Percentiles rank a stretch among this genome's conserved stretches.
phyloP scores from a whole-genome alignment of 305 asterid species.

The Solanum hybrid region DNA sequence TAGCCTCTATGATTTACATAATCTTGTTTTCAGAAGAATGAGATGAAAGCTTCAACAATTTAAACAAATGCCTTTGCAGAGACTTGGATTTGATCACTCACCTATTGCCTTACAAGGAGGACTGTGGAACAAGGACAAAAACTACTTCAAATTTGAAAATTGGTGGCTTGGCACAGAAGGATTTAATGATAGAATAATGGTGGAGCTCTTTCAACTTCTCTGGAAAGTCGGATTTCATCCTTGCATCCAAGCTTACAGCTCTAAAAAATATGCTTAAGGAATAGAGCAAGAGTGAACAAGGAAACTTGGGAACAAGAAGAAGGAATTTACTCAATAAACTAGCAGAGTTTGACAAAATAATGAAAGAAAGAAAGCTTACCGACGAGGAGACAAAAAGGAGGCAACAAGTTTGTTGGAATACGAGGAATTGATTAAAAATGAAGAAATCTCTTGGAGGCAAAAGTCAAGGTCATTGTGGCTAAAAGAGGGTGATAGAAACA shows the following conservation, averaged over 20 bases:
- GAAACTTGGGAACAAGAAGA: neutral
- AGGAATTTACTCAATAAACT: neutral
- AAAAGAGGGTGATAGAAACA: neutral
- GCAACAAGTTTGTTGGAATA: neutral
- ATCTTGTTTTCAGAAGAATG: neutral
- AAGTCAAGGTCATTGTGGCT: neutral
- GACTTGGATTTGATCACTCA: neutral
- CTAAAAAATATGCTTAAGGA: neutral
- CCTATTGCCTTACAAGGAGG: neutral
- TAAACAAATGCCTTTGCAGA: neutral
- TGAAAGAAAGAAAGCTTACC: neutral
- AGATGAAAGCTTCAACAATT: neutral
- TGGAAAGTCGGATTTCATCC: neutral
- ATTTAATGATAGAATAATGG: neutral
- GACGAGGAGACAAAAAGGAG: neutral
- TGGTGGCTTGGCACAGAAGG: neutral
- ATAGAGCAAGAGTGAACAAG: neutral
- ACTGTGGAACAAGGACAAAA: neutral
- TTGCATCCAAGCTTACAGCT: neutral
- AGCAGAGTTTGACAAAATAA: neutral
- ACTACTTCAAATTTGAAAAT: neutral
- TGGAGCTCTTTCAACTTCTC: neutral
- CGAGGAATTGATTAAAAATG: neutral
- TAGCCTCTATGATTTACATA: neutral
- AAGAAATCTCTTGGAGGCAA: neutral